Evolutionary conservation across 306 rosid genomes (phyloP), one percentile per base, ranked within the genome.

Genomic region (Ammopiptanthus mongolicus): DNA sequence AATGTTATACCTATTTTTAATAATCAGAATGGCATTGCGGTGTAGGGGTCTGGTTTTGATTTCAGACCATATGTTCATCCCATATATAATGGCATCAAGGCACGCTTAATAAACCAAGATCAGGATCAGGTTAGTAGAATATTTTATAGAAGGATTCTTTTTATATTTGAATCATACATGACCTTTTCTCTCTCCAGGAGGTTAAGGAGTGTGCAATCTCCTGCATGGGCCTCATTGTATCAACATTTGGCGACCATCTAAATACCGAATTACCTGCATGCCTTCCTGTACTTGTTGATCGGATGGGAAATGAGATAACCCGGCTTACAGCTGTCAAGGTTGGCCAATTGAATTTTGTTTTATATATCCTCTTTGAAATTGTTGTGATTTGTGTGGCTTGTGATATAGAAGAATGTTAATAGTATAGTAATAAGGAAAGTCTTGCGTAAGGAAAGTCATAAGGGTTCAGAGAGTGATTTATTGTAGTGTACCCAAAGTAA

Each of bases 291-390:
- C 97, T 95, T 79, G 97, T 95, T 77, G 97, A 95, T 87, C 87
- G 99, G 75, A 95, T 95, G 99, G 99, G 99, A 58, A 95, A 95
- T 79, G 99, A 95, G 88, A 92, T 95, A 75, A 95, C 99, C 69
- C 88, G 99, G 13, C 97, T 95, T 73, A 95, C 99, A 52, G 97
- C 99, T 53, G 99, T 95, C 73, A 95, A 95, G 97, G 99, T 95
- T 80, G 62, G 82, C 82, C 23, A 10, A 69, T 80, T 73, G 64
- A 42, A 42, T 64, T 53, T 62, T 62, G 57, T 66, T 60, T 28
- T 28, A 28, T 28, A 28, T 28, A 28, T 28, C 31, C 31, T 28
- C 53, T 42, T 76, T 75, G 39, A 18, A 69, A 41, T 47, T 39
- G 51, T 17, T 42, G 19, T 44, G 56, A 51, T 47, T 56, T n/a